Percentiles rank a stretch among this genome's conserved stretches.
Evolutionary conservation across 2,329 filamentous ascomycete genomes (phyloP).

Genomic region (Escovopsis sp.): DNA sequence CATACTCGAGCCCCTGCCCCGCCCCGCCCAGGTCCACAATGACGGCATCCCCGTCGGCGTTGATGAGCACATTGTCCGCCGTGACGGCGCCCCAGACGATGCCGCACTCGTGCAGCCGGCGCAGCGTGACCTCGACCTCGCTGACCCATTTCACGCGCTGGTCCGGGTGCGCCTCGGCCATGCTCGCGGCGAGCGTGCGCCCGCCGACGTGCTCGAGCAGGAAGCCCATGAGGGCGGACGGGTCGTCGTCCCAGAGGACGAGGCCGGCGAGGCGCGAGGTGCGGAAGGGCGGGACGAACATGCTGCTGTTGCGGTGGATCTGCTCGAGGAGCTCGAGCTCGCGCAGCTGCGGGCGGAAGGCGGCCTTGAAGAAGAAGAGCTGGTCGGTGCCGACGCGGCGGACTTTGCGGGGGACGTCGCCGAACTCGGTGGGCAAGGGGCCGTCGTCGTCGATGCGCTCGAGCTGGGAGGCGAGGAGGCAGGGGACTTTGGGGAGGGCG

Average conservation of each 20-base stretch:
- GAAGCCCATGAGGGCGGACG: constrained; percentile 6
- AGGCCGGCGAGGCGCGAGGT: constrained; percentile 7
- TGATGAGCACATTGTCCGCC: constrained; percentile 6
- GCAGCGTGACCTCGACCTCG: constrained; percentile 7
- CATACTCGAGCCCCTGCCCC: constrained; percentile 2
- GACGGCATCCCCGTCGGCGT: constrained; percentile 4
- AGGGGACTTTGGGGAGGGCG: constrained; percentile 2
- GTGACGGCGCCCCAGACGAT: constrained; percentile 8
- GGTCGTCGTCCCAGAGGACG: constrained; percentile 8
- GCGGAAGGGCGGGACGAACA: constrained; percentile 11
- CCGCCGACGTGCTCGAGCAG: constrained; percentile 7
- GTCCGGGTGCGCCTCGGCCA: background rate
- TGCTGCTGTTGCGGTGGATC: constrained; percentile 1
- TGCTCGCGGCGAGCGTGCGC: constrained; percentile 1
- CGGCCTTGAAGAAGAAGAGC: constrained; percentile 5
- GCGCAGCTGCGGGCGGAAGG: constrained; percentile 3
- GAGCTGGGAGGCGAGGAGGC: constrained; percentile 3
- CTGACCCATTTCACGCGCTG: constrained; percentile 6
- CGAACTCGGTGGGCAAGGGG: background rate
- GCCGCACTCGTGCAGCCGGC: constrained; percentile 4
- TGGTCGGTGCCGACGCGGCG: background rate
- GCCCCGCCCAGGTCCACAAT: constrained; percentile 7
- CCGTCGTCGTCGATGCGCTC: constrained; percentile 1
- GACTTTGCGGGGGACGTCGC: constrained; percentile 4
- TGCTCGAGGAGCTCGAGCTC: constrained; percentile 4